These are phyloP conservation scores for Tylopilus sp. DNA, from an alignment of 1,284 basidiomycete genomes.

Conservation along the genomic window DNA sequence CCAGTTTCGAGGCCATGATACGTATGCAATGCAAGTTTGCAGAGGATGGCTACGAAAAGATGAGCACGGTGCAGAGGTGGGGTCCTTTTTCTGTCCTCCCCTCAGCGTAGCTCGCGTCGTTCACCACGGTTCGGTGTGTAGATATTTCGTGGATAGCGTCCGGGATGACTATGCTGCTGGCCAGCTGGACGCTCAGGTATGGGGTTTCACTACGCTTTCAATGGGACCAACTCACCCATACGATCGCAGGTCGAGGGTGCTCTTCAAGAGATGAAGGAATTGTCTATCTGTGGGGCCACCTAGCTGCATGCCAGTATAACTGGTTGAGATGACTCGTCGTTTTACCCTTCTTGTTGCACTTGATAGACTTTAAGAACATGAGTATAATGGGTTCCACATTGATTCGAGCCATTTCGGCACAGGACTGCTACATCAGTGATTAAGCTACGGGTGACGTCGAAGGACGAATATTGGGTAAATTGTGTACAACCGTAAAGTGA, in stretches of 20 bases:
- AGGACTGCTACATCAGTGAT: conserved; percentile 20
- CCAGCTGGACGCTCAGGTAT: conserved; percentile 87
- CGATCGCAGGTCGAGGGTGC: conserved; percentile 73
- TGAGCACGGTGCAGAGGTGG: conserved; percentile 89
- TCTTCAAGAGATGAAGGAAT: conserved; percentile 92
- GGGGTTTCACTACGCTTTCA: conserved; percentile 4
- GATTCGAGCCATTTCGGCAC: conserved; percentile 10
- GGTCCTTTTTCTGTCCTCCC: conserved; percentile 12
- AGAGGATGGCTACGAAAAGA: conserved; percentile 96
- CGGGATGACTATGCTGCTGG: conserved; percentile 97
- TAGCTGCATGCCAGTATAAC: conserved; percentile 18
- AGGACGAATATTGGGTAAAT: background rate
- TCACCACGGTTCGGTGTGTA: conserved; percentile 25
- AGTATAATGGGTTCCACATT: conserved; percentile 13
- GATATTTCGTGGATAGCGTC: conserved; percentile 86
- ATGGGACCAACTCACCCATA: conserved; percentile 2
- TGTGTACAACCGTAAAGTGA: conserved; percentile 21
- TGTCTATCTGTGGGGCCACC: conserved; percentile 79
- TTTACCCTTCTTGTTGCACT: background rate
- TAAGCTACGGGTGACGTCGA: conserved; percentile 12
- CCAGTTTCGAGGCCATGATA: conserved; percentile 98
- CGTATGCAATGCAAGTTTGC: conserved; percentile 96
- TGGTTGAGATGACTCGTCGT: background rate
- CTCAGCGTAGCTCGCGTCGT: background rate
- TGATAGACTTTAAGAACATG: conserved; percentile 8